Conservation (phyloP, 2,329 filamentous ascomycete species). For the Aspergillus quadricinctus region DNA sequence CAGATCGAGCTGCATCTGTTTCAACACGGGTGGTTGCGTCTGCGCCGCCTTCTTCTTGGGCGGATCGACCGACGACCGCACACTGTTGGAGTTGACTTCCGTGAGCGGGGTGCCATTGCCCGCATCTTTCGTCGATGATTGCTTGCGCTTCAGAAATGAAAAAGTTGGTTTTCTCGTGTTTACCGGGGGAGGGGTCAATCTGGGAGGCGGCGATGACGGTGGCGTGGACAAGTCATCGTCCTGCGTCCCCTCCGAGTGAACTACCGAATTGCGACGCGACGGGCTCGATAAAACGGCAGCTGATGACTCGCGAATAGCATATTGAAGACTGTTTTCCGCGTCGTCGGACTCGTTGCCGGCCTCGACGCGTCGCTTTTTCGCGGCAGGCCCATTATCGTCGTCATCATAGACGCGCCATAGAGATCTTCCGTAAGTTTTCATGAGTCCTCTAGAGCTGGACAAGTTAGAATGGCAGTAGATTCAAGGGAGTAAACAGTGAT, state of each 20-base stretch:
- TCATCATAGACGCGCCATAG: slow-evolving; percentile 46
- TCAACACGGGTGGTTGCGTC: slow-evolving; percentile 37
- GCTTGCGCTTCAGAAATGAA: slow-evolving; percentile 47
- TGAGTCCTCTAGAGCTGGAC: slow-evolving; percentile 39
- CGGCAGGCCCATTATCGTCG: slow-evolving; percentile 39
- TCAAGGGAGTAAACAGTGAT: neutral
- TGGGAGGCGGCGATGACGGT: slow-evolving; percentile 50
- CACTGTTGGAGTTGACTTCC: slow-evolving; percentile 44
- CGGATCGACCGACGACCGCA: slow-evolving; percentile 36
- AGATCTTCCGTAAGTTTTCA: slow-evolving; percentile 47
- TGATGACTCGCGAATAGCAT: slow-evolving; percentile 46
- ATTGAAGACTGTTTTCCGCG: slow-evolving; percentile 43
- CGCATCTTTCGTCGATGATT: slow-evolving; percentile 27
- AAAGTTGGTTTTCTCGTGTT: slow-evolving; percentile 48
- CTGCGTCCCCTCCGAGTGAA: slow-evolving; percentile 40
- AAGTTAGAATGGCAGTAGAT: slow-evolving; percentile 1
- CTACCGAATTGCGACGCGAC: slow-evolving; percentile 44
- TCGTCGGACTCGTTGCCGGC: slow-evolving; percentile 35
- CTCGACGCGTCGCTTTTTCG: slow-evolving; percentile 44
- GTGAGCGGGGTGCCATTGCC: slow-evolving; percentile 36
- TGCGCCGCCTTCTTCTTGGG: slow-evolving; percentile 32
- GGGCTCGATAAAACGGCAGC: slow-evolving; percentile 43
- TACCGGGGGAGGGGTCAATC: slow-evolving; percentile 38
- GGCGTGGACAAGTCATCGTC: slow-evolving; percentile 47
- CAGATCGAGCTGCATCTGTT: slow-evolving; percentile 60